Conservation (phyloP, 1,284 basidiomycete species). For the Flammula alnicola region DNA sequence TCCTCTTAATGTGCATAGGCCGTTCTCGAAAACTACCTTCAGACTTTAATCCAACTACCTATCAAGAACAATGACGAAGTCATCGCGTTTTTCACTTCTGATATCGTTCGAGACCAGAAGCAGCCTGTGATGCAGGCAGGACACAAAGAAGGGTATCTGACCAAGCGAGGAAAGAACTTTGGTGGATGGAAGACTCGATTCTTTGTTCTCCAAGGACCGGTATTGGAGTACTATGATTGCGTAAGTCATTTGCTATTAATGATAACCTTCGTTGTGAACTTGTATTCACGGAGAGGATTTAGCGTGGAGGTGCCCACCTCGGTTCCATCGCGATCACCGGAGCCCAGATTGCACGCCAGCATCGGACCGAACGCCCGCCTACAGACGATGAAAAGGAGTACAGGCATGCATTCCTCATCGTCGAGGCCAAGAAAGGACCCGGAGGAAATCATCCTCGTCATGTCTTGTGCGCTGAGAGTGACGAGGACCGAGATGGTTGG, state of each 20-base stretch:
- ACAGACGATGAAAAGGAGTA: conserved; percentile 91
- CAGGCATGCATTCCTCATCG: conserved; percentile 95
- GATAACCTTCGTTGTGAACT: conserved; percentile 21
- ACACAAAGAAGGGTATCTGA: conserved; percentile 96
- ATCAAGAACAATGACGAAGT: conserved; percentile 90
- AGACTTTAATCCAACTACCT: conserved; percentile 82
- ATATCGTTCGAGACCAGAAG: conserved; percentile 77
- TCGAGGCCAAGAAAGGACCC: conserved; percentile 80
- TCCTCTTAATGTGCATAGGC: conserved; percentile 46
- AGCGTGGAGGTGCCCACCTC: conserved; percentile 90
- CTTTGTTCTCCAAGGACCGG: conserved; percentile 87
- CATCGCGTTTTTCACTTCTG: conserved; percentile 91
- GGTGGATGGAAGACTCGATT: conserved; percentile 96
- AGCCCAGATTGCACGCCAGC: conserved; percentile 82
- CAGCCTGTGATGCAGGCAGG: conserved; percentile 78
- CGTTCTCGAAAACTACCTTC: conserved; percentile 86
- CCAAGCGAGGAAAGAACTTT: conserved; percentile 96
- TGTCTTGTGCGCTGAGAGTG: conserved; percentile 95
- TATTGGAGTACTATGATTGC: conserved; percentile 93
- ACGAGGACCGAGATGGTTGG: conserved; percentile 92
- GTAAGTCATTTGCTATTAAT: conserved; percentile 54
- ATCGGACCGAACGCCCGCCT: conserved; percentile 53
- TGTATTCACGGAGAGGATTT: conserved; percentile 23
- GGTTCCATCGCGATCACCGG: conserved; percentile 87
- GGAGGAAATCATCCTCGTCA: conserved; percentile 80